Evolutionary conservation across 805 yeast genomes (phyloP).

Genomic region (Ogataea nakhonphanomensis): DNA sequence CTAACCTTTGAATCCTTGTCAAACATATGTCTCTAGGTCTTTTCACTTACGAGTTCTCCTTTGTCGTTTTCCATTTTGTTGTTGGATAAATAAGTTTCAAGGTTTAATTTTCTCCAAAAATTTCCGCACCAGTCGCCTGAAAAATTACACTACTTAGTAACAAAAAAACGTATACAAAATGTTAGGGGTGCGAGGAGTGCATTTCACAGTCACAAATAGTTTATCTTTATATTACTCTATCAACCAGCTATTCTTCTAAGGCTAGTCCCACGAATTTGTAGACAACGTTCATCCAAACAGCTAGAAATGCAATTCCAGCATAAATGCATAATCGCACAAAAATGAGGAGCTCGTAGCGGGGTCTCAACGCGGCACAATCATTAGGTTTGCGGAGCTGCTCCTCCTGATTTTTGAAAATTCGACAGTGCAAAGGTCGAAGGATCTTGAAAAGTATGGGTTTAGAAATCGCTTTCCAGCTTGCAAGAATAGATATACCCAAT

Average conservation of each 20-base stretch:
- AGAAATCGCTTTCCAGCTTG: slow-evolving; percentile 69
- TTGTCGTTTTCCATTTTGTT: slow-evolving; percentile 98
- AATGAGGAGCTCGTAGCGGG: slow-evolving; percentile 71
- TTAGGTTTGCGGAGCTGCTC: slow-evolving; percentile 6
- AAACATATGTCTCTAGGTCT: neutral
- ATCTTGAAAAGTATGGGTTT: slow-evolving; percentile 60
- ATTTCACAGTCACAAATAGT: slow-evolving; percentile 18
- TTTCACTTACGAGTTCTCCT: slow-evolving; percentile 92
- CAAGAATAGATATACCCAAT: slow-evolving; percentile 60
- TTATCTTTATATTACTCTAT: neutral
- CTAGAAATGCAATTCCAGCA: slow-evolving; percentile 69
- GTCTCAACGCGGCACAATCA: slow-evolving; percentile 48
- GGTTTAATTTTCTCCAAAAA: slow-evolving; percentile 11
- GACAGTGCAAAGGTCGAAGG: slow-evolving; percentile 54
- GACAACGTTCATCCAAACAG: slow-evolving; percentile 32
- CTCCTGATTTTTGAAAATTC: slow-evolving; percentile 5
- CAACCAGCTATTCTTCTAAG: slow-evolving; percentile 1
- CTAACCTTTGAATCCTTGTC: neutral
- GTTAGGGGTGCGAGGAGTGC: slow-evolving; percentile 13
- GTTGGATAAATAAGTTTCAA: slow-evolving; percentile 11
- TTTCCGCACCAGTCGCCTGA: slow-evolving; percentile 8
- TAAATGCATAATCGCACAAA: slow-evolving; percentile 75
- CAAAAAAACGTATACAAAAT: neutral
- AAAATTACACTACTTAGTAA: slow-evolving; percentile 8
- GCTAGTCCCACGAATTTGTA: slow-evolving; percentile 20